These are phyloP conservation scores for Lumnitzera littorea DNA, from an alignment of 345 rosid genomes.

Conservation along the genomic window DNA sequence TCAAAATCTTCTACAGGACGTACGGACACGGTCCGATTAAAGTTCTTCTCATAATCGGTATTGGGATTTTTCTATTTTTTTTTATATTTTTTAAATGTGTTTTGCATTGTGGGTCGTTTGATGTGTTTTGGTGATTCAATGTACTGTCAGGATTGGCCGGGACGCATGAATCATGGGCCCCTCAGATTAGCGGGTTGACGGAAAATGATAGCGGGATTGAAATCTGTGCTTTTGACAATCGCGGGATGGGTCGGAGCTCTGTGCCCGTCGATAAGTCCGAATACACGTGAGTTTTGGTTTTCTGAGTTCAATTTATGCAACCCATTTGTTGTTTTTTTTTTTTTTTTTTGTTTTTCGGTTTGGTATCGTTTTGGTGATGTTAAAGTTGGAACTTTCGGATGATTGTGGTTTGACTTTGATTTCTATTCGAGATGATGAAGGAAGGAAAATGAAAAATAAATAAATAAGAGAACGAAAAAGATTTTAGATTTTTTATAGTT, in stretches of 20 bases:
- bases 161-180: constrained; percentile 86
- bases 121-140: constrained; percentile 5
- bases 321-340: too few relatives aligned
- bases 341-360: too few relatives aligned
- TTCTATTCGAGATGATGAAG: too few relatives aligned
- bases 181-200: constrained; percentile 66
- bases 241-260: constrained; percentile 91
- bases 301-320: too few relatives aligned
- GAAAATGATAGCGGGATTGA: constrained; percentile 45
- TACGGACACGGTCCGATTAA: constrained; percentile 76
- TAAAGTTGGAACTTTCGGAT: too few relatives aligned
- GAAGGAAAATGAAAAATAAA: too few relatives aligned
- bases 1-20: constrained; percentile 63
- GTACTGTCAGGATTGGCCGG: constrained; percentile 74
- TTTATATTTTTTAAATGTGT: background rate
- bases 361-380: too few relatives aligned
- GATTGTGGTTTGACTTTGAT: too few relatives aligned
- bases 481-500: too few relatives aligned
- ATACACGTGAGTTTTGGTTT: constrained; percentile 55
- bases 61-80: too few relatives aligned
- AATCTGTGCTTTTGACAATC: constrained; percentile 90
- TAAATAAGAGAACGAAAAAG: background rate
- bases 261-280: constrained; percentile 51
- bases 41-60: constrained; percentile 83
- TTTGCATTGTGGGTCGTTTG: background rate